Base-by-base conservation (phyloP, 257 asterid species). In the Solanum chaucha region DNA sequence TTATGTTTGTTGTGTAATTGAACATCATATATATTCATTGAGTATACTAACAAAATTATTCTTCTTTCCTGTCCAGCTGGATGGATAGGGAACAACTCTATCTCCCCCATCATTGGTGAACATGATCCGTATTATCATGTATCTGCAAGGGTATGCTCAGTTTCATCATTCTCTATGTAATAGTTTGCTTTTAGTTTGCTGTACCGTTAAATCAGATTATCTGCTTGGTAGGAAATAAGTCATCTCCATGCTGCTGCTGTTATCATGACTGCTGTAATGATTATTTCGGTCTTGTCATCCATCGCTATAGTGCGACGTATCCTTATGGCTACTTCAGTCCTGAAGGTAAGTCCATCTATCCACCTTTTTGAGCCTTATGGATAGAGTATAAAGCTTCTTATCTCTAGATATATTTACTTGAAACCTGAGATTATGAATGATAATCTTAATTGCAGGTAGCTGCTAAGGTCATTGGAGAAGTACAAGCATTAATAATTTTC, bases 401-500 rank as follows among this genome's bases (percentile, higher is more conserved):
- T 78, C 64, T 41, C 64, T 41, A 24, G 64, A 78, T 78, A 78
- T 13, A 41, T 41, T 78, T 46, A 44, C 65, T 26, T 44, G 14
- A 46, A 80, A 80, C 34, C 41, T 75, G 48, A 36, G 58, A 22
- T 80, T 71, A 70, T 88, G 32, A 84, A 81, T 84, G 32, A 7
- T 46, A 83, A 35, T 80, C 13, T 86, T 81, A 87, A 89, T 85
- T 89, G 15, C 89, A 97, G 99, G 99, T 96, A 88, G 99, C 99
- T 84, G 99, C 99, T 35, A 97, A 97, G 91, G 99, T 97, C 90
- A 97, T 97, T 15, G 99, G 99, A 89, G 99, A 97, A 92, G 96
- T 97, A 70, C 99, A 92, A 30, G 98, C 99, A 4, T 91, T 97
- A 74, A 93, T 96, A 83, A 89, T 97, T 58, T 97, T 95, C 86